These are phyloP conservation scores for Clausena lansium DNA, from an alignment of 345 rosid genomes.

Conservation along the genomic window DNA sequence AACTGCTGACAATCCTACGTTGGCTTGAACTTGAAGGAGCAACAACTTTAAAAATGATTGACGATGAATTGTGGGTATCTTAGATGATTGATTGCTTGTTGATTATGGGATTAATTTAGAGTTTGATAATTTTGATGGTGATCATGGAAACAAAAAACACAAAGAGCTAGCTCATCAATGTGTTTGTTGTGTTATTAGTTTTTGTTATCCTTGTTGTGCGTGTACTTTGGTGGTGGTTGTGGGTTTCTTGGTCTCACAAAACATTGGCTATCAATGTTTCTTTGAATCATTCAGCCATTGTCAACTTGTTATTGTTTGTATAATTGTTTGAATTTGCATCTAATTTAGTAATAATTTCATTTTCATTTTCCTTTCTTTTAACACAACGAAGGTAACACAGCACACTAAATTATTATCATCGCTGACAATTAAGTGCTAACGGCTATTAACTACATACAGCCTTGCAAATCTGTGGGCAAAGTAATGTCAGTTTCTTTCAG, in stretches of 20 bases:
- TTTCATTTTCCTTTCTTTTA: no score
- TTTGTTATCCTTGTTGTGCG: not conserved
- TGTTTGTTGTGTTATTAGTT: not conserved
- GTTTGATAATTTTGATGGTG: not conserved
- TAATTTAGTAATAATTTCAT: no score
- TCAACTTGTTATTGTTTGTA: no score
- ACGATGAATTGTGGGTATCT: not conserved
- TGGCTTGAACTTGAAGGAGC: slow-evolving; percentile 31
- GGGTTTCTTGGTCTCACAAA: not conserved
- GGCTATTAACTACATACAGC: no score
- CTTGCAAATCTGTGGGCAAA: no score
- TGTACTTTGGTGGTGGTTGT: not conserved
- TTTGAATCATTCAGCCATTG: not conserved
- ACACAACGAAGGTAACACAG: no score
- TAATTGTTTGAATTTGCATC: not conserved
- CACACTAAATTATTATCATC: no score
- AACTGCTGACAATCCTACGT: slow-evolving; percentile 34
- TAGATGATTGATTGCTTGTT: not conserved
- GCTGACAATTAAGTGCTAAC: no score
- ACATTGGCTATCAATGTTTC: no score
- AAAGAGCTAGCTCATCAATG: not conserved
- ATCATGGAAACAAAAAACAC: not conserved
- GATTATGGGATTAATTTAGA: not conserved
- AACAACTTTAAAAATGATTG: not conserved
- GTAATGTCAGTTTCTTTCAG: no score